phyloP scores from a whole-genome alignment of 257 asterid species.

The Pogostemon cablin region DNA sequence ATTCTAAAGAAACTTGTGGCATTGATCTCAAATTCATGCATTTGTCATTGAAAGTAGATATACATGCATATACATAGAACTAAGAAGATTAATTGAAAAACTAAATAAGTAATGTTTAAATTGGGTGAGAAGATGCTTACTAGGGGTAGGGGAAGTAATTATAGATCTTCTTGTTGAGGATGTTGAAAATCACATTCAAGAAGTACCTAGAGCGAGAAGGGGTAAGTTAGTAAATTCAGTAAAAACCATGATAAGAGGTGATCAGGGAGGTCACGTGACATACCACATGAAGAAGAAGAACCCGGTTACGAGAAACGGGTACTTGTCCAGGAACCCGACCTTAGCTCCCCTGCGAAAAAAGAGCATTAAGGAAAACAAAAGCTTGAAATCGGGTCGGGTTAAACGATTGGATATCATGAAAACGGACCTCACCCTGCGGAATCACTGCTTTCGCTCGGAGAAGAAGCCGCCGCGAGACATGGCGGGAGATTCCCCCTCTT shows the following conservation, averaged over 20 bases:
- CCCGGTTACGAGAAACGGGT: conserved; percentile 81
- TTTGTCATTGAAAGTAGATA: too few relatives aligned
- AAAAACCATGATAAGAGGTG: background rate
- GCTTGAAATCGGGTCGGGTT: conserved; percentile 24
- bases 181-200: conserved; percentile 94
- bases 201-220: conserved; percentile 56
- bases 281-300: conserved; percentile 99
- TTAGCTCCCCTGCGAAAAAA: conserved; percentile 56
- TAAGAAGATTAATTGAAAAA: too few relatives aligned
- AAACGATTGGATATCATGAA: conserved; percentile 34
- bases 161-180: conserved; percentile 97
- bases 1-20: too few relatives aligned
- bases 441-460: conserved; percentile 75
- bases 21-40: too few relatives aligned
- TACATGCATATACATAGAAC: too few relatives aligned
- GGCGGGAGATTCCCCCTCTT: conserved; percentile 54
- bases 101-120: background rate
- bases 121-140: conserved; percentile 48
- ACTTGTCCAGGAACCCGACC: conserved; percentile 75
- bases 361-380: conserved; percentile 27
- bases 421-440: conserved; percentile 92
- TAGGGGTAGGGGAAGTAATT: conserved; percentile 96
- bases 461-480: conserved; percentile 73
- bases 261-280: conserved; percentile 31
- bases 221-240: conserved; percentile 30